These are phyloP conservation scores for Chenopodium berlandieri DNA, from an alignment of 148 eudicot species.

Conservation along the genomic window DNA sequence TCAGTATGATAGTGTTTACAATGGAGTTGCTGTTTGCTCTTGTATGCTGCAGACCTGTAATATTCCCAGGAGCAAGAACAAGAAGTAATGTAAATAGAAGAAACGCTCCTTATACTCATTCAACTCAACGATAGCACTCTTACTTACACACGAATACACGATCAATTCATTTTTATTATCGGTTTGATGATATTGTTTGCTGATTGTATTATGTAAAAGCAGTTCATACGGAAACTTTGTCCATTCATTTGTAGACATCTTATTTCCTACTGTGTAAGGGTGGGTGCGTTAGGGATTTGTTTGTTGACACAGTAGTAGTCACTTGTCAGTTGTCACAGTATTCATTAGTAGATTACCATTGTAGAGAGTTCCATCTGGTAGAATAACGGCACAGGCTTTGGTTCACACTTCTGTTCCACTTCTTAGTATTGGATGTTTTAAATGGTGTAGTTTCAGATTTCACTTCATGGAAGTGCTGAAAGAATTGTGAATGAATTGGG, in stretches of 20 bases:
- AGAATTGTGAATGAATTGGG: too few species aligned
- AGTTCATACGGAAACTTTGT: background rate
- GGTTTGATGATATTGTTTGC: background rate
- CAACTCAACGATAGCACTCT: constrained; percentile 30
- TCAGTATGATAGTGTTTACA: constrained; percentile 53
- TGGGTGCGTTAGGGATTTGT: too few species aligned
- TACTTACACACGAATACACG: background rate
- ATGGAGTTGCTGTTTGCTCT: constrained; percentile 58
- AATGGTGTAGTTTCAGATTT: background rate
- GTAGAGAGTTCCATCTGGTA: background rate
- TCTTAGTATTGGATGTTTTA: background rate
- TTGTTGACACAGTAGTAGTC: background rate
- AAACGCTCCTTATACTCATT: constrained; percentile 14
- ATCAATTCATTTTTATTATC: too few species aligned
- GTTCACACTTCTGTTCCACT: background rate
- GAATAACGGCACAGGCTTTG: background rate
- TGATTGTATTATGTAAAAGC: constrained; percentile 1
- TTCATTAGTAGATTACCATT: background rate
- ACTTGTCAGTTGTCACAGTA: background rate
- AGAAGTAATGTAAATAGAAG: constrained; percentile 19
- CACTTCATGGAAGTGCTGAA: too few species aligned
- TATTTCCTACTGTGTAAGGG: background rate
- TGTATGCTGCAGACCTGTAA: constrained; percentile 61
- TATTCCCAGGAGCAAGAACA: constrained; percentile 51
- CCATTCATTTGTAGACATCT: background rate